phyloP scores from a whole-genome alignment of 441 rosid genomes.

The Daphne laureola region DNA sequence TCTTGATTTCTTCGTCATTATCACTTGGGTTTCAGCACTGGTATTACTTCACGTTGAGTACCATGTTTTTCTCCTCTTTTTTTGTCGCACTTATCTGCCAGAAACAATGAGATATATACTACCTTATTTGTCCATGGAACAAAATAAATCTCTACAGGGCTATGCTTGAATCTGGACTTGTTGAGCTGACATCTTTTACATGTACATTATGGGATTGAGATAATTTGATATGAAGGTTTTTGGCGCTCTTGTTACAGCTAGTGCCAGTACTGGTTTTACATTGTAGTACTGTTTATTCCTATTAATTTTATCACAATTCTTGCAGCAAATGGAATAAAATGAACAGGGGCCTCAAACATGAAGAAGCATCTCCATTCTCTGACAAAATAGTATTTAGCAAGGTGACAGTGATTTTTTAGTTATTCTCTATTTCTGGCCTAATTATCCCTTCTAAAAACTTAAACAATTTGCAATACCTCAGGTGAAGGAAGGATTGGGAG shows the following conservation, averaged over 20 bases:
- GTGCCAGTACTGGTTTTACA: no score
- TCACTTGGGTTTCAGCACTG: no score
- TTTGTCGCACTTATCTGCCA: no score
- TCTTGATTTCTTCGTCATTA: no score
- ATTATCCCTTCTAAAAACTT: not conserved
- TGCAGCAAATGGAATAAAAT: conserved; percentile 61
- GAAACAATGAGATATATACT: no score
- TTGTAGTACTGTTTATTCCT: not conserved
- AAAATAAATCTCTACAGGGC: no score
- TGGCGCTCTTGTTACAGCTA: not conserved
- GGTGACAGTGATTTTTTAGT: conserved; percentile 29
- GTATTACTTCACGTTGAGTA: no score
- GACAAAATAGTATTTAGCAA: conserved; percentile 87
- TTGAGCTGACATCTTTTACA: no score
- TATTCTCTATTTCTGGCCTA: not conserved
- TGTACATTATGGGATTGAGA: not conserved
- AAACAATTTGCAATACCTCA: conserved; percentile 19
- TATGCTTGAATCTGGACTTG: no score
- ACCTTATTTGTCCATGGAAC: no score
- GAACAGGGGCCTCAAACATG: conserved; percentile 56
- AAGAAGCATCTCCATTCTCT: conserved; percentile 70
- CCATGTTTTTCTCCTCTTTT: no score
- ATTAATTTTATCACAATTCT: conserved; percentile 12
- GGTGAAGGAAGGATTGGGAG: conserved; percentile 92
- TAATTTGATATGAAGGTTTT: conserved; percentile 1